These are phyloP conservation scores for Podospora didyma DNA, from an alignment of 495 filamentous ascomycete genomes.

Conservation along the genomic window DNA sequence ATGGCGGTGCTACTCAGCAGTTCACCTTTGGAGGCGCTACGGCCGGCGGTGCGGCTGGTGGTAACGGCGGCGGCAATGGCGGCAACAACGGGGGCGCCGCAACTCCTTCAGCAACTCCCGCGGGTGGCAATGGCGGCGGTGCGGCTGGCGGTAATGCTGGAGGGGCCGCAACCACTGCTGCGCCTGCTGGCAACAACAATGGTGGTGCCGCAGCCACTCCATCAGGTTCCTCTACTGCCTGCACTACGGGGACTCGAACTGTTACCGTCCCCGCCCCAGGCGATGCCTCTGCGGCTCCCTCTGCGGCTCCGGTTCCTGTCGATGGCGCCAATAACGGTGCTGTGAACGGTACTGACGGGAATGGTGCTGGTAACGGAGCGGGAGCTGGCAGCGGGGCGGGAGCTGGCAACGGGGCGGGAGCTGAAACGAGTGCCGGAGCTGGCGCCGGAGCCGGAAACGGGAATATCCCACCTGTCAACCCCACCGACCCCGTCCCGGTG, in stretches of 20 bases:
- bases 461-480: constrained; percentile 32
- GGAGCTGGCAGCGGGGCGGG: not conserved
- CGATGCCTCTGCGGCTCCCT: not conserved
- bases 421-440: too few species aligned
- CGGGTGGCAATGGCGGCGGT: too few species aligned
- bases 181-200: constrained; percentile 4
- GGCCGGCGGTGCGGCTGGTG: constrained; percentile 6
- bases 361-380: not conserved
- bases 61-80: constrained; percentile 5
- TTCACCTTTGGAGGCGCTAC: constrained; percentile 42
- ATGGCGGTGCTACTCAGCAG: constrained; percentile 37
- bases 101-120: not conserved
- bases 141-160: constrained; percentile 10
- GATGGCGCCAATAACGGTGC: not conserved
- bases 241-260: constrained; percentile 15
- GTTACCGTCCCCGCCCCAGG: constrained; percentile 7
- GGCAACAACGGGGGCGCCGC: not conserved
- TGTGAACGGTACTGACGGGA: not conserved
- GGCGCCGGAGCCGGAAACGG: not conserved
- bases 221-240: constrained; percentile 10
- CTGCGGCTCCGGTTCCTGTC: not conserved
- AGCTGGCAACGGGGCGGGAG: constrained; percentile 1
- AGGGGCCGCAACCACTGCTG: not conserved
- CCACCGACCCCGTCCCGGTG: constrained; percentile 46
- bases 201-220: not conserved